Base-by-base conservation (phyloP, 768 basidiomycete species). In the Infundibulicybe gibba region DNA sequence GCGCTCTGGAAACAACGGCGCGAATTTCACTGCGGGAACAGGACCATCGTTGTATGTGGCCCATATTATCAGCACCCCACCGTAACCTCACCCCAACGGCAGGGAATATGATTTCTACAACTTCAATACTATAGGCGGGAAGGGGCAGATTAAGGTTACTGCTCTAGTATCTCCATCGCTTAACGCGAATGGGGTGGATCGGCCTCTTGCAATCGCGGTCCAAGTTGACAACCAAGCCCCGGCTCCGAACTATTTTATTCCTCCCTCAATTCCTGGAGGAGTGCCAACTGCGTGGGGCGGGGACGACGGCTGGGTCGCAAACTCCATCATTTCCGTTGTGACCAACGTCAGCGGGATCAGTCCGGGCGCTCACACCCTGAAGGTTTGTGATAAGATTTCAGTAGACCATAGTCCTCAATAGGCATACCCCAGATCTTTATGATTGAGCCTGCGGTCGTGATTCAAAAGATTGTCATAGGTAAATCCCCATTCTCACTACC, bases 21-120 rank as follows among this genome's bases (percentile, higher is more conserved):
- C 66, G 5, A 80, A 77, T 59, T 86, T 83, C 62, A 72, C 76
- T 6, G 72, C 74, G 21, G 85, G 85, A n/a, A 57, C 69, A 5
- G 85, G 85, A 0, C 84, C 86, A 11, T 71, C 72, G 17, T 55
- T 86, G 79, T 81, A 51, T 51, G 77, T 59, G n/a, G 49, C 32
- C 40, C 10, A 5, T 21, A 19, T 16, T 3, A 30, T 41, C 34
- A 38, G n/a, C 39, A 32, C 39, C 31, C 25, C 30, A 2, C 41
- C 33, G 45, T 38, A 40, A 31, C 25, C 32, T 14, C 31, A 35
- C 8, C 38, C 20, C 39, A 25, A 6, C 32, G 13, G 5, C 51
- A 81, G 80, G 43, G 77, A 81, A 60, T 87, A 87, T 60, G 80
- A 83, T 60, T 83, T 86, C 60, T 78, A 66, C 63, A 77, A 66